Evolutionary conservation across 352 stramenopile species (phyloP).

Genomic region (Pythium vanterpoolii): DNA sequence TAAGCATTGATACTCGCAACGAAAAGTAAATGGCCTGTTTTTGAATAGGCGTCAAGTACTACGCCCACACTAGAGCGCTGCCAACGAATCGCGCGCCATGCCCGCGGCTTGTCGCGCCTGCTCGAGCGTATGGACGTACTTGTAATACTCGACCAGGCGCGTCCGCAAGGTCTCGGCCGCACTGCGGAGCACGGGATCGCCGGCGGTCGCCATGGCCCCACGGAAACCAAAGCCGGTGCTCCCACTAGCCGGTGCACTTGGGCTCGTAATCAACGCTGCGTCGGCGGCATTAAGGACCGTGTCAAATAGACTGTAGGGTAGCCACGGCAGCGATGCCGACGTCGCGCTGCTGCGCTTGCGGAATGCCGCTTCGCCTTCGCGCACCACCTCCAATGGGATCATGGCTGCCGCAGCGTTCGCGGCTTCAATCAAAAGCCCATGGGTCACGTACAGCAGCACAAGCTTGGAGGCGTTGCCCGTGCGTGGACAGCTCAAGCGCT

Average conservation of each 20-base stretch:
- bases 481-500: conserved; percentile 32
- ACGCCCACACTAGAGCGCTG: conserved; percentile 19
- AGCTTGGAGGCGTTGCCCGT: conserved; percentile 53
- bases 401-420: conserved; percentile 47
- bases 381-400: conserved; percentile 36
- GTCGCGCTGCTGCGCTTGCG: conserved; percentile 31
- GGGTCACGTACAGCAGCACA: conserved; percentile 51
- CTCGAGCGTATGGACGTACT: conserved; percentile 42
- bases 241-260: background rate
- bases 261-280: conserved; percentile 33
- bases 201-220: conserved; percentile 6
- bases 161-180: conserved; percentile 36
- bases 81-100: conserved; percentile 31
- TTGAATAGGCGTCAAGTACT: too few relatives aligned
- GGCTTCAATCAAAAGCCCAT: conserved; percentile 63
- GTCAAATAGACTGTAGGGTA: conserved; percentile 72
- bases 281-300: conserved; percentile 46
- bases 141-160: conserved; percentile 51
- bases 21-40: too few relatives aligned
- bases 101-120: conserved; percentile 47
- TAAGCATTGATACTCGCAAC: too few relatives aligned
- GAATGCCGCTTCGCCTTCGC: conserved; percentile 35
- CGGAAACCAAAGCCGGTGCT: conserved; percentile 3
- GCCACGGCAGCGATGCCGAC: conserved; percentile 41
- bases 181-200: conserved; percentile 23